Base-by-base conservation (phyloP, 2,329 filamentous ascomycete species). In the Herpotrichia juniperi region DNA sequence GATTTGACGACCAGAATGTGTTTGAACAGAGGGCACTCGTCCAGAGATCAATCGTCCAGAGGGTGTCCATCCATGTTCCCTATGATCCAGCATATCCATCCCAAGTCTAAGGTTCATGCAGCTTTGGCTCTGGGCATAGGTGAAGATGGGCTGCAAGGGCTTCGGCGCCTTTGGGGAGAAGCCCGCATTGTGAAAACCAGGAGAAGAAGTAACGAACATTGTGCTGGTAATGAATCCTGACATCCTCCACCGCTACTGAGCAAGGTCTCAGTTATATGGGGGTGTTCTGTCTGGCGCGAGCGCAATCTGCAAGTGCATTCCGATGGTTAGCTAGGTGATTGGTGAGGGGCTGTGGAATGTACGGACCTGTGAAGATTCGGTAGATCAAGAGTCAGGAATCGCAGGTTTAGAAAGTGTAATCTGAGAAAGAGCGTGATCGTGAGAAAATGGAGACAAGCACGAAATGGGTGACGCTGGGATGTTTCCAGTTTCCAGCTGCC, bases 191-290 rank as follows among this genome's bases (percentile, higher is more conserved):
- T 60, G 72, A 67, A 53, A 54, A 51, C 46, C 46, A 62, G 62
- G 48, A 67, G 58, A 55, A 54, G 67, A 59, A 28, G 65, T 67
- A 59, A 89, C 87, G 78, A 81, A 91, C 88, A 91, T 89, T 73
- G 89, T 92, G n/a, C n/a, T n/a, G 63, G 87, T 90, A 71, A 92
- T 88, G 78, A 92, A 90, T 62, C 88, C 89, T 71, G 87, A 84
- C 89, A 91, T 91, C 63, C 67, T 79, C 25, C 40, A 34, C 44
- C 32, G 47, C 54, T 52, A 49, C 48, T 21, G 42, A 49, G n/a
- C n/a, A n/a, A n/a, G n/a, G 53, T 48, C 50, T 61, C 51, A 44
- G 53, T 35, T 63, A 56, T 69, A 64, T 58, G 56, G 26, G n/a
- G 46, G 51, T 53, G 30, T 28, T 31, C 22, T 24, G 57, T 57